Conservation (phyloP, 306 rosid species). For the Lotus japonicus region DNA sequence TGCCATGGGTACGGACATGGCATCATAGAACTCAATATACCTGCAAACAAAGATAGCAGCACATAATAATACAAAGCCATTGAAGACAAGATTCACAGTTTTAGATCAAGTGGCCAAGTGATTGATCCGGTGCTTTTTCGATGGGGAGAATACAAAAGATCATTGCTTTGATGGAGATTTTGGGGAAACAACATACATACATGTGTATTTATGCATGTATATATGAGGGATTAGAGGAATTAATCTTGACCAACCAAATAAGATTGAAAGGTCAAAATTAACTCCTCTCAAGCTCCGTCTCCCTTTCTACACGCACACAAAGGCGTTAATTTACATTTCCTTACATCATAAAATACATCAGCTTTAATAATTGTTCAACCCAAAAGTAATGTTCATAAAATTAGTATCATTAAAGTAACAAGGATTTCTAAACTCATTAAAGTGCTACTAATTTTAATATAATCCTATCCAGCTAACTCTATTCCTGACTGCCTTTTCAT, state of each 20-base stretch:
- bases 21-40: constrained; percentile 92
- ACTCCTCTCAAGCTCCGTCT: neutral
- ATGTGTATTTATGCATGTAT: no score
- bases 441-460: neutral
- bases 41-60: constrained; percentile 34
- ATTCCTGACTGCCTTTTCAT: neutral
- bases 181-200: neutral
- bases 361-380: neutral
- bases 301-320: no score
- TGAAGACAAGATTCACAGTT: neutral
- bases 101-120: neutral
- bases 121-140: neutral
- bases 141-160: neutral
- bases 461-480: neutral
- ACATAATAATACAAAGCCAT: neutral
- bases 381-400: neutral
- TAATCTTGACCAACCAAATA: no score
- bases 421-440: neutral
- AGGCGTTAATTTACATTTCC: neutral
- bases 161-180: neutral
- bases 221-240: neutral
- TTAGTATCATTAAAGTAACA: neutral
- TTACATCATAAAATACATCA: neutral
- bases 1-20: constrained; percentile 98
- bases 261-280: neutral